phyloP scores from a whole-genome alignment of 208 protist species.

The Trypanosoma caninum region DNA sequence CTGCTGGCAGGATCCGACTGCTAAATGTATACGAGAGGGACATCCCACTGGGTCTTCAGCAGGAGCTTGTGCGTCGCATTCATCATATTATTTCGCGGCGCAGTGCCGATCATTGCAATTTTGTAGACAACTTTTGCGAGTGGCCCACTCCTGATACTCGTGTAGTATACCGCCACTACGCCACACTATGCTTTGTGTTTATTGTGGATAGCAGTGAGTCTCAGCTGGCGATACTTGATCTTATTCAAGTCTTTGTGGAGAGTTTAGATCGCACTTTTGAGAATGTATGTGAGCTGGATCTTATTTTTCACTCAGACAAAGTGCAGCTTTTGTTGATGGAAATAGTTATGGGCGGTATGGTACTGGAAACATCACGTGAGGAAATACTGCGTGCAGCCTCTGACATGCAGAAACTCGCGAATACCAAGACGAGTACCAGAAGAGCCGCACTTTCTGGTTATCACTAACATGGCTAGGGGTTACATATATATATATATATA shows the following conservation, averaged over 20 bases:
- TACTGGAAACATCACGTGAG: conserved; percentile 95
- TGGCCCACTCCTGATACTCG: conserved; percentile 95
- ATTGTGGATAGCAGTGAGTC: conserved; percentile 95
- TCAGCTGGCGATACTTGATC: conserved; percentile 97
- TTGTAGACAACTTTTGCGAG: conserved; percentile 90
- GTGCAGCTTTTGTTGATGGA: conserved; percentile 97
- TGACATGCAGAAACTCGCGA: conserved; percentile 55
- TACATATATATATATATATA: conserved; percentile 9
- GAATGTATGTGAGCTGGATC: conserved; percentile 98
- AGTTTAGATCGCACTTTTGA: conserved; percentile 96
- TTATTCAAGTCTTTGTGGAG: conserved; percentile 98
- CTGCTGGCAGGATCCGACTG: conserved; percentile 95
- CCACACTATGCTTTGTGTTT: conserved; percentile 98
- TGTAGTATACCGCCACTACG: conserved; percentile 97
- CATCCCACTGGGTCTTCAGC: conserved; percentile 50
- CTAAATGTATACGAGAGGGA: conserved; percentile 95
- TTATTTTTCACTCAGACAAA: conserved; percentile 99
- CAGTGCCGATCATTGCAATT: conserved; percentile 95
- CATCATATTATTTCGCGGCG: conserved; percentile 91
- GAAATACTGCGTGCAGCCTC: conserved; percentile 76
- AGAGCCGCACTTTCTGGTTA: conserved; percentile 14
- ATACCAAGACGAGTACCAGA: conserved; percentile 1
- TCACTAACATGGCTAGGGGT: no score
- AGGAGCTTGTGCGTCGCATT: conserved; percentile 91
- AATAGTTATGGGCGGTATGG: conserved; percentile 96